These are phyloP conservation scores for Vicia villosa DNA, from an alignment of 306 rosid species.

Conservation along the genomic window DNA sequence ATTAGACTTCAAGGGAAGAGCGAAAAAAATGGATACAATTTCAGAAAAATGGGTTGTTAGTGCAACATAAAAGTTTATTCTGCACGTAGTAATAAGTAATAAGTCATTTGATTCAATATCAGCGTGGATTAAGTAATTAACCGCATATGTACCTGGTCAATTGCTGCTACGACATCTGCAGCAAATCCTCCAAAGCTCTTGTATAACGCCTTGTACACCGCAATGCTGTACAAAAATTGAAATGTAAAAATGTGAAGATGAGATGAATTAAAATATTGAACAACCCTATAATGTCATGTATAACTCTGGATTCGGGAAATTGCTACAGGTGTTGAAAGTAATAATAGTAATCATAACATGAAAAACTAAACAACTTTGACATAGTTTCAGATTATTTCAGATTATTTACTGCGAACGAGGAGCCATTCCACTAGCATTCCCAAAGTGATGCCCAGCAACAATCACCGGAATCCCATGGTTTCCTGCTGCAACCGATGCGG, in stretches of 20 bases:
- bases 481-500: slow-evolving; percentile 97
- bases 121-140: background rate
- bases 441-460: slow-evolving; percentile 92
- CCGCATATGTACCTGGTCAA: slow-evolving; percentile 73
- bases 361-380: slow-evolving; percentile 12
- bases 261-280: slow-evolving; percentile 16
- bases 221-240: slow-evolving; percentile 63
- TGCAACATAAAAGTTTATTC: slow-evolving; percentile 4
- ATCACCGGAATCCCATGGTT: slow-evolving; percentile 96
- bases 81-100: background rate
- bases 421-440: slow-evolving; percentile 99
- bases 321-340: slow-evolving; percentile 18
- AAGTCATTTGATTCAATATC: slow-evolving; percentile 1
- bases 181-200: slow-evolving; percentile 98
- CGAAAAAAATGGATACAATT: background rate
- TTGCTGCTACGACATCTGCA: slow-evolving; percentile 98
- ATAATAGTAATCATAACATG: slow-evolving; percentile 1
- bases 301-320: slow-evolving; percentile 10
- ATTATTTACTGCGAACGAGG: slow-evolving; percentile 91
- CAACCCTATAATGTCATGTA: slow-evolving; percentile 4
- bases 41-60: slow-evolving; percentile 7
- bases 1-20: slow-evolving; percentile 15
- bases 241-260: background rate
- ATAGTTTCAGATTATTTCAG: slow-evolving; percentile 46
- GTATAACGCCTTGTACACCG: slow-evolving; percentile 96